Evolutionary conservation across 495 filamentous ascomycete species (phyloP).

Genomic region (Articulospora tetracladia): DNA sequence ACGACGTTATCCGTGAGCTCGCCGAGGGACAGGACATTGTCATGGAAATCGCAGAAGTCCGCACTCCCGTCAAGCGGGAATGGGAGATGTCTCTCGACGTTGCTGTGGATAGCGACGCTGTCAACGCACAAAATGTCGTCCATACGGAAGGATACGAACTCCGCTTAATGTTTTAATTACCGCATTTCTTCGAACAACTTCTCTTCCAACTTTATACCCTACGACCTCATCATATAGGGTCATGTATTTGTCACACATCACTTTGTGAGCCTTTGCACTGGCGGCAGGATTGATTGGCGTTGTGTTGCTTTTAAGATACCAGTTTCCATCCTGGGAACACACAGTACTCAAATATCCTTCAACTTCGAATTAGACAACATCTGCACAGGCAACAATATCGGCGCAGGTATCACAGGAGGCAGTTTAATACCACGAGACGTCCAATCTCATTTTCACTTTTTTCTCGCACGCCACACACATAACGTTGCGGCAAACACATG

Average conservation of each 20-base stretch:
- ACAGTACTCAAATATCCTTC: conserved; percentile 8
- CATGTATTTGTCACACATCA: conserved; percentile 24
- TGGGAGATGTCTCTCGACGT: conserved; percentile 50
- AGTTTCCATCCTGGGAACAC: conserved; percentile 16
- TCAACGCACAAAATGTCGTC: conserved; percentile 31
- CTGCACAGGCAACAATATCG: conserved; percentile 7
- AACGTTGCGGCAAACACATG: not conserved
- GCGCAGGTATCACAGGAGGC: not conserved
- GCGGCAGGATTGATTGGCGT: conserved; percentile 18
- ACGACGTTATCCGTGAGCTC: conserved; percentile 83
- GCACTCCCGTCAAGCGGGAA: conserved; percentile 38
- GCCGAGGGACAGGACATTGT: conserved; percentile 89
- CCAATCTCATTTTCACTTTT: not conserved
- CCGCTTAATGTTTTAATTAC: conserved; percentile 41
- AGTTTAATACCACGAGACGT: no score
- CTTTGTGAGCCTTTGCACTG: conserved; percentile 10
- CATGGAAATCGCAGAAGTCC: conserved; percentile 42
- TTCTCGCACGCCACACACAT: not conserved
- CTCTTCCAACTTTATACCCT: conserved; percentile 18
- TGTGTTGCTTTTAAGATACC: conserved; percentile 23
- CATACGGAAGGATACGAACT: conserved; percentile 39
- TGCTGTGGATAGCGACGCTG: conserved; percentile 32
- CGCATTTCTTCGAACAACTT: conserved; percentile 9
- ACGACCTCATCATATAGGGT: conserved; percentile 16
- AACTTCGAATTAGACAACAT: conserved; percentile 5